Percentiles rank a stretch among this genome's conserved stretches.
Conservation (phyloP, 805 yeast genomes). For the Wickerhamomyces xylosicus region DNA sequence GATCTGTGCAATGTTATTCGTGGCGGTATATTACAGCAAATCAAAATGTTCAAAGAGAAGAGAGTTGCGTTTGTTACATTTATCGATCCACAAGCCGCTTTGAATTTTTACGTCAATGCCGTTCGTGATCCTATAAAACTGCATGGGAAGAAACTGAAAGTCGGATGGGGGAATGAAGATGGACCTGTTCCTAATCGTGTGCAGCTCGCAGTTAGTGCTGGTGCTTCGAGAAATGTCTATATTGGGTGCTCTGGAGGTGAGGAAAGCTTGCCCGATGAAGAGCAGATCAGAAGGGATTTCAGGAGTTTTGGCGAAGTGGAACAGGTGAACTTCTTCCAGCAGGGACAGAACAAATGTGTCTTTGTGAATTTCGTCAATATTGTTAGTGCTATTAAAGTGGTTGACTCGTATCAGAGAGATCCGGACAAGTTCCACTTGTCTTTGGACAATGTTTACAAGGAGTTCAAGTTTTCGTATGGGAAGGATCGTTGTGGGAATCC, state of each 20-base stretch:
- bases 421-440: constrained; percentile 26
- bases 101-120: constrained; percentile 52
- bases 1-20: constrained; percentile 69
- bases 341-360: constrained; percentile 46
- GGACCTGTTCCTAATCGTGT: constrained; percentile 51
- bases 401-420: constrained; percentile 36
- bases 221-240: constrained; percentile 72
- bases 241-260: constrained; percentile 43
- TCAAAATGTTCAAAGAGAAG: constrained; percentile 41
- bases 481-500: constrained; percentile 78
- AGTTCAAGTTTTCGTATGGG: constrained; percentile 56
- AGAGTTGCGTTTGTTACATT: constrained; percentile 63
- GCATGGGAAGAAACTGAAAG: constrained; percentile 50
- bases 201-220: constrained; percentile 54
- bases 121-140: constrained; percentile 48
- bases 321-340: constrained; percentile 44
- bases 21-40: constrained; percentile 63
- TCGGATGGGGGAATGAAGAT: constrained; percentile 63
- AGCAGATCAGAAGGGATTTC: constrained; percentile 48
- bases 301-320: constrained; percentile 57
- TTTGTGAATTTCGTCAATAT: constrained; percentile 65
- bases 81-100: constrained; percentile 52
- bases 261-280: constrained; percentile 33
- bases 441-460: constrained; percentile 35
- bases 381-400: constrained; percentile 49